Conservation (phyloP, 1,139 yeast species). For the Saccharomyces pastorianus region DNA sequence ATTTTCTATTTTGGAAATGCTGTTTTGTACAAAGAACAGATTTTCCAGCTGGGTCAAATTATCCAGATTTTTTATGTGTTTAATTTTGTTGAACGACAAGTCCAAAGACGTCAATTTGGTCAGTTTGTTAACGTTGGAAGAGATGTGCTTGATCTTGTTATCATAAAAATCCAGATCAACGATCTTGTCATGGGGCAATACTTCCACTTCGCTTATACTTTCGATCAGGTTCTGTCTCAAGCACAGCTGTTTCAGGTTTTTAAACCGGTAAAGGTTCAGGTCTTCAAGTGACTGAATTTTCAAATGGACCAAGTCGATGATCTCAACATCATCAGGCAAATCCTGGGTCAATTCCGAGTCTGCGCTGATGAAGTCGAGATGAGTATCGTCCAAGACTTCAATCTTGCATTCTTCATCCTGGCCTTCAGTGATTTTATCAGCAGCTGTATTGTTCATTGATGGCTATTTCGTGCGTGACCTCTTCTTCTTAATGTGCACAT, state of each 20-base stretch:
- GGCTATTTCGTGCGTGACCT: neutral
- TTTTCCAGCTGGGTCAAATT: conserved; percentile 54
- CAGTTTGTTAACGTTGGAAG: conserved; percentile 54
- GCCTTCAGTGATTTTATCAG: neutral
- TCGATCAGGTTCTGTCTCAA: conserved; percentile 80
- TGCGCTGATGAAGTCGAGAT: conserved; percentile 38
- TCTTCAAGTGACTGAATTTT: conserved; percentile 64
- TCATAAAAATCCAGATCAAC: conserved; percentile 87
- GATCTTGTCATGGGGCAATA: conserved; percentile 46
- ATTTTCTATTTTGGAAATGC: conserved; percentile 64
- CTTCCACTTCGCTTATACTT: conserved; percentile 62
- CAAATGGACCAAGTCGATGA: conserved; percentile 70
- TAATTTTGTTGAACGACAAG: conserved; percentile 83
- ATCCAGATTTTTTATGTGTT: conserved; percentile 74
- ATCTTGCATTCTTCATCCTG: conserved; percentile 29
- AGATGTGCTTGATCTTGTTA: conserved; percentile 81
- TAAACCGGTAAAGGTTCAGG: conserved; percentile 53
- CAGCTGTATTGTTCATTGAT: neutral
- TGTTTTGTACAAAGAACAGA: conserved; percentile 83
- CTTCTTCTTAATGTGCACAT: neutral
- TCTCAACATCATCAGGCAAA: conserved; percentile 53
- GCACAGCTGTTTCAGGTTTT: conserved; percentile 51
- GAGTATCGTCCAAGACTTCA: conserved; percentile 43
- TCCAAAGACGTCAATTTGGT: conserved; percentile 57
- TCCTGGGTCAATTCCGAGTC: conserved; percentile 58